A percentile compares a stretch with the other conserved stretches of the same genome.
phyloP scores from a whole-genome alignment of 108 stramenopile species.

The Epithemia pelagica region DNA sequence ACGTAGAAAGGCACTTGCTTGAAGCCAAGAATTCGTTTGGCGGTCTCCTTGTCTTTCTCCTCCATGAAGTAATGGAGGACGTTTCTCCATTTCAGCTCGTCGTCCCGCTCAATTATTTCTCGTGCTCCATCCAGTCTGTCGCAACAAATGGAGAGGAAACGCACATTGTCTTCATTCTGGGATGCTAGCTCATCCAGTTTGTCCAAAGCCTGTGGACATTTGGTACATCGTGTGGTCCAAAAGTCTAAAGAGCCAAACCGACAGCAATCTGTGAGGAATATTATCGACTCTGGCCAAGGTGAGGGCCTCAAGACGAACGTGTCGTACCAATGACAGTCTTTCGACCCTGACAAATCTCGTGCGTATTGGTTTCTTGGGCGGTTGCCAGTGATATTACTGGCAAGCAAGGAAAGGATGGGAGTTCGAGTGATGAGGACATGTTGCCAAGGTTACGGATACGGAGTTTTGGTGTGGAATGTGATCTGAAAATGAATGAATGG shows the following conservation, averaged over 20 bases:
- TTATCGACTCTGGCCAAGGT: not conserved
- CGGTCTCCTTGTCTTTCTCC: slow-evolving; percentile 61
- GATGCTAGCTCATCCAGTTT: slow-evolving; percentile 44
- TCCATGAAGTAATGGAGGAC: slow-evolving; percentile 78
- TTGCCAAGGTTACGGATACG: too few species aligned
- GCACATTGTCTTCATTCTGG: slow-evolving; percentile 52
- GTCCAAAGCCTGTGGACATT: slow-evolving; percentile 79
- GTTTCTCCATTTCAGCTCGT: slow-evolving; percentile 60
- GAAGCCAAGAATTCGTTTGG: slow-evolving; percentile 71
- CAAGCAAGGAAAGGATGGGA: not conserved
- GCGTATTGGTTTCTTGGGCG: slow-evolving; percentile 5
- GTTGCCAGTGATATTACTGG: slow-evolving; percentile 7
- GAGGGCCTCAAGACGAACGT: too few species aligned
- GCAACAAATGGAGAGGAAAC: slow-evolving; percentile 77
- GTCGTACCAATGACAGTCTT: slow-evolving; percentile 76
- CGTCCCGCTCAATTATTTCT: slow-evolving; percentile 69
- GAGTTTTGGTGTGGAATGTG: too few species aligned
- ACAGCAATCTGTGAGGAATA: not conserved
- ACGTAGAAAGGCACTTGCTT: slow-evolving; percentile 81
- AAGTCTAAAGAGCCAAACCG: slow-evolving; percentile 74
- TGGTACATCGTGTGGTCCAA: slow-evolving; percentile 85
- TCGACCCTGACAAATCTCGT: slow-evolving; percentile 44
- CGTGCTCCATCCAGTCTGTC: slow-evolving; percentile 80
- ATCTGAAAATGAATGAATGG: too few species aligned
- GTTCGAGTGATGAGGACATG: too few species aligned